These are phyloP conservation scores for Calycina marina DNA, from an alignment of 2,329 filamentous ascomycete species.

Conservation along the genomic window DNA sequence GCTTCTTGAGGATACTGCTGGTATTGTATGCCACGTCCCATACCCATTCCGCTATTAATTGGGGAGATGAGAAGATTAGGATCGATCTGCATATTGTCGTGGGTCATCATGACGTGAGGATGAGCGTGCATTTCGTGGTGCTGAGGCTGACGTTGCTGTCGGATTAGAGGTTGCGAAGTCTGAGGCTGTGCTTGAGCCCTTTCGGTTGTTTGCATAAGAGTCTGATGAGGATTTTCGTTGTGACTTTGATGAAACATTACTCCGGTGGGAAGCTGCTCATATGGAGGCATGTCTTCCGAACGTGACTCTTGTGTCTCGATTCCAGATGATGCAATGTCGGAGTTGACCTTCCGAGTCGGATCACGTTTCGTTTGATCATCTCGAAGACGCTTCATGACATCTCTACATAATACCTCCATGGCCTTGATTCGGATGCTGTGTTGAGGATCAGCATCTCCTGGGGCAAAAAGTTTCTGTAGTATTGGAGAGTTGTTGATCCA, in stretches of 20 bases:
- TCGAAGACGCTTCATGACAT: constrained; percentile 63
- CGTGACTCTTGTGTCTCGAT: constrained; percentile 7
- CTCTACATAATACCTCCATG: constrained; percentile 55
- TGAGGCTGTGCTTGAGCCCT: constrained; percentile 20
- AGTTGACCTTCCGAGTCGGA: constrained; percentile 27
- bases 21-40: constrained; percentile 22
- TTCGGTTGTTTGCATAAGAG: constrained; percentile 15
- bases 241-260: not conserved
- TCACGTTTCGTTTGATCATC: constrained; percentile 48
- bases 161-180: constrained; percentile 5
- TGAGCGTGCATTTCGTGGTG: constrained; percentile 13
- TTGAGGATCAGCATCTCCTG: constrained; percentile 34
- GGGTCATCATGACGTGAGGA: constrained; percentile 21
- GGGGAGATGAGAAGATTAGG: constrained; percentile 45
- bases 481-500: constrained; percentile 49
- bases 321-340: constrained; percentile 22
- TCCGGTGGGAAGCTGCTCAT: not conserved
- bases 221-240: constrained; percentile 17
- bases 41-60: constrained; percentile 20
- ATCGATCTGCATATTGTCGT: constrained; percentile 45
- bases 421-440: constrained; percentile 44
- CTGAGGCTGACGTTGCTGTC: constrained; percentile 7
- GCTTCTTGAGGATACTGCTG: constrained; percentile 21
- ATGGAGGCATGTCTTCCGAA: constrained; percentile 2
- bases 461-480: constrained; percentile 38